Conservation (phyloP, 306 rosid species). For the Hylodesmum podocarpum region DNA sequence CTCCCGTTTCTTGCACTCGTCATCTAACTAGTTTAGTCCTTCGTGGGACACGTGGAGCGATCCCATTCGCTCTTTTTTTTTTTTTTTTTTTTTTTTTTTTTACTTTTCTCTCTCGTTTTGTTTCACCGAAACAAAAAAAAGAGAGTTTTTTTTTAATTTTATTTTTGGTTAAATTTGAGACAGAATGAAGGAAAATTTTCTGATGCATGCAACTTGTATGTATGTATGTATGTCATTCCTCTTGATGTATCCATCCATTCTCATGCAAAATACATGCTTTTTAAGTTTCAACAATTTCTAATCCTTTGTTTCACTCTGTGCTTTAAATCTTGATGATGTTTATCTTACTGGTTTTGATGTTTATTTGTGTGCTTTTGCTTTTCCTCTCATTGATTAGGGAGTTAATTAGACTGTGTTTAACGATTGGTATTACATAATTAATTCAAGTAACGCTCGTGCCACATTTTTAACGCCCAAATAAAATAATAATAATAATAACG, state of each 20-base stretch:
- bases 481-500: not conserved
- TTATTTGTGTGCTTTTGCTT: not conserved
- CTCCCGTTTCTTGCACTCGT: slow-evolving; percentile 65
- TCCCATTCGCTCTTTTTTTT: slow-evolving; percentile 25
- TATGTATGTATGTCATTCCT: slow-evolving; percentile 26
- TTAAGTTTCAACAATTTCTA: not conserved
- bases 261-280: slow-evolving; percentile 39
- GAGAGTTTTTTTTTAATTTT: not conserved
- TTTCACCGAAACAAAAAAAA: not conserved
- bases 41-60: slow-evolving; percentile 36
- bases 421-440: not conserved
- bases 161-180: not conserved
- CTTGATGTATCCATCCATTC: slow-evolving; percentile 21
- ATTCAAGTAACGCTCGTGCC: not conserved
- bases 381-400: not conserved
- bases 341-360: not conserved
- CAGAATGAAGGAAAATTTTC: slow-evolving; percentile 17
- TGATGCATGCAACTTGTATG: slow-evolving; percentile 40
- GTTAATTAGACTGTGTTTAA: slow-evolving; percentile 4
- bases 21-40: slow-evolving; percentile 34
- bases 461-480: not conserved
- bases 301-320: not conserved
- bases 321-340: too few relatives aligned
- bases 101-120: not conserved
- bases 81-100: not conserved